Base-by-base conservation (phyloP, 2,329 filamentous ascomycete species). In the Volutella citrinella region DNA sequence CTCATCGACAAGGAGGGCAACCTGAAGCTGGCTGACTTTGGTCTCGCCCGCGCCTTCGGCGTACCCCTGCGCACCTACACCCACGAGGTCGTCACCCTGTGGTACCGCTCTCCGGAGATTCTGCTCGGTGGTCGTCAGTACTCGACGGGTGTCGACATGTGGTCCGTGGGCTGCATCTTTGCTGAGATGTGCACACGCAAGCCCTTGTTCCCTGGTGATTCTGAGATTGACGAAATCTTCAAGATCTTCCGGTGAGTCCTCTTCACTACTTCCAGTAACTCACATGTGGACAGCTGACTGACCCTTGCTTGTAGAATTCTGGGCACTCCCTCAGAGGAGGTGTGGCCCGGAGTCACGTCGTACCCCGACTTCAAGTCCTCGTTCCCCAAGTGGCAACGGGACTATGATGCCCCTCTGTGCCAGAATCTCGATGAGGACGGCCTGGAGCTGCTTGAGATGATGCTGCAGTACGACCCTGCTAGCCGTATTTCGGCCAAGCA, bases 121-220 rank as follows among this genome's bases (percentile, higher is more conserved):
- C 74, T 95, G 14, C 79, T 95, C 3, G 89, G 89, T 57, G 88
- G 89, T 37, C 82, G 89, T 32, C 88, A 95, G 61, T 95, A 95
- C 68, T 93, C 87, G 11, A 95, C 89, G 11, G 89, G 89, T 37
- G 88, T 95, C 25, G 89, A 95, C 57, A 95, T 95, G 86, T 95
- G 89, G 89, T 93, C 87, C 19, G 82, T 90, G 30, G 89, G 89
- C 43, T 93, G 88, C 63, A 95, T 95, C 63, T 95, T 95, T 61
- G 89, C 90, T 9, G 89, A 95, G 65, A 95, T 95, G 90, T 94
- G 87, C 65, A 95, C 89, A 3, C 80, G 87, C 54, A 95, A 94
- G 66, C 88, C 89, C 6, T 72, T 95, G 26, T 95, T 95, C 70
- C 88, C 89, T 10, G 89, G 89, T 38, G 89, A 95, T 60, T 93